Base-by-base conservation (phyloP, 768 basidiomycete genomes). In the Mycena rosella region DNA sequence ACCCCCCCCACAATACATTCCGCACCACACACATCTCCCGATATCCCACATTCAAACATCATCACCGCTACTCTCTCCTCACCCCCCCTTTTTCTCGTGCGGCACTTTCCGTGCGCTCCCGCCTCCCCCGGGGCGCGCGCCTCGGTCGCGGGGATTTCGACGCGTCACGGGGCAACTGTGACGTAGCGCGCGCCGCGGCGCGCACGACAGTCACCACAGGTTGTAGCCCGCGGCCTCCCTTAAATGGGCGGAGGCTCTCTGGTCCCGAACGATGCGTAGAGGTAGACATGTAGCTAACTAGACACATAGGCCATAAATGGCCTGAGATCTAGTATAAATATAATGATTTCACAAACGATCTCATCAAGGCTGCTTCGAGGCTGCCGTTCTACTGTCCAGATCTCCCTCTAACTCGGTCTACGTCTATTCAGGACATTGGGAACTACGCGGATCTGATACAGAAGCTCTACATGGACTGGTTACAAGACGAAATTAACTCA, bases 121-220 rank as follows among this genome's bases (percentile, higher is more conserved):
- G n/a, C n/a, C n/a, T n/a, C n/a, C n/a, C n/a, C n/a, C n/a, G n/a
- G n/a, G n/a, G n/a, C n/a, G n/a, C n/a, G n/a, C n/a, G 3, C 45
- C 20, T 22, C n/a, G 24, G 20, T 15, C 20, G 45, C n/a, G 20
- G 9, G 20, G 24, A 22, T 6, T 22, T n/a, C 22, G 20, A 47
- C 45, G 24, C 7, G 20, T 15, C 20, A 47, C 24, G 24, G 45
- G n/a, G 20, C 45, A 26, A 22, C 45, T 8, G 24, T 47, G 45
- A 7, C 24, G 45, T n/a, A 26, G 24, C 45, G 20, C 45, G 49
- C 60, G 24, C 60, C 38, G 18, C n/a, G 47, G 58, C 18, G 65
- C 69, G 36, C 42, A 15, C 14, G 38, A 44, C 20, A 44, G 42
- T 44, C 42, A n/a, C 42, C 42, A 44, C 42, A 20, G 42, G 42